Conservation (phyloP, 768 basidiomycete genomes). For the Chlorophyllum brunneum region DNA sequence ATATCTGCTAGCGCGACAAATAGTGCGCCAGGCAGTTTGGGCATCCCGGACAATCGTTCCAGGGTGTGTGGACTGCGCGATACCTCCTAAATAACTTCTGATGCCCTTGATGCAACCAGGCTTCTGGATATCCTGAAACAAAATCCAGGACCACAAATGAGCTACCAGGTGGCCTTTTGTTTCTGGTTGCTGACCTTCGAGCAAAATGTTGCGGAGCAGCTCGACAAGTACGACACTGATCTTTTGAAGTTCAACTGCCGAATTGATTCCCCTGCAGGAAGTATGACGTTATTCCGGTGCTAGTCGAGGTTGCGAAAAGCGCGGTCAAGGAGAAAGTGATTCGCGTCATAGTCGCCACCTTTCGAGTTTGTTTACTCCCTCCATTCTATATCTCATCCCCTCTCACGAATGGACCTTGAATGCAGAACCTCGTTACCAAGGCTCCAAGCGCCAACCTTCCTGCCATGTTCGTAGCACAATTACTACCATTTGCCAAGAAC, state of each 20-base stretch:
- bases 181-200: conserved; percentile 96
- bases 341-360: conserved; percentile 88
- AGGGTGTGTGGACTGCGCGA: conserved; percentile 51
- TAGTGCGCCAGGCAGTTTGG: conserved; percentile 83
- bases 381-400: background rate
- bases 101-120: conserved; percentile 32
- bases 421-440: conserved; percentile 83
- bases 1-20: conserved; percentile 74
- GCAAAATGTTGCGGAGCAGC: conserved; percentile 73
- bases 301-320: conserved; percentile 79
- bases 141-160: conserved; percentile 88
- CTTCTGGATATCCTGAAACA: conserved; percentile 80
- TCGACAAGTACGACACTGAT: conserved; percentile 70
- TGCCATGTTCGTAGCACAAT: conserved; percentile 85
- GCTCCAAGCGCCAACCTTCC: conserved; percentile 88
- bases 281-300: conserved; percentile 83
- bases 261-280: conserved; percentile 46
- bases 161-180: conserved; percentile 90
- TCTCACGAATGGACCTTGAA: background rate
- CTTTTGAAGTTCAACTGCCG: background rate
- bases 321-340: conserved; percentile 98
- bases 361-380: conserved; percentile 52
- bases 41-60: conserved; percentile 58
- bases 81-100: background rate
- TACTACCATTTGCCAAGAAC: conserved; percentile 85